Base-by-base conservation (phyloP, 2,329 filamentous ascomycete genomes). In the Fusarium clavum region DNA sequence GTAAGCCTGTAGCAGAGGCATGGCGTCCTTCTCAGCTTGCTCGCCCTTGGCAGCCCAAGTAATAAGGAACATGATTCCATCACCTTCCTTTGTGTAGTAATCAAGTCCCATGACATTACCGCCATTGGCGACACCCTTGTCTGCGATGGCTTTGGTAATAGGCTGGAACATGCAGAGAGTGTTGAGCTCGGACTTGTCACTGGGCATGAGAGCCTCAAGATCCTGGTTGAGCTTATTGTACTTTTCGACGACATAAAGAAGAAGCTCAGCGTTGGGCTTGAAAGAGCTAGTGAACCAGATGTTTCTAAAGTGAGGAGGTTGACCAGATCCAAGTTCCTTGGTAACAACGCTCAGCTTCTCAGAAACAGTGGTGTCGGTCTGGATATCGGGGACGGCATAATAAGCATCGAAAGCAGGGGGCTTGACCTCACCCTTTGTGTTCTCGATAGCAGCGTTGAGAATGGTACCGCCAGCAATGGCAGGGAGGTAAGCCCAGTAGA, bases 211-310 rank as follows among this genome's bases (percentile, higher is more conserved):
- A 6, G 52, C 59, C 59, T 77, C 73, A 3, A 77, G 71, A 13
- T 75, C 64, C 18, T 65, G 41, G 51, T 75, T 76, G 11, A 82
- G 69, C 18, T 67, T 44, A 18, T 76, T 66, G 65, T 79, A 79
- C 53, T 77, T 74, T 1, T 78, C 73, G 2, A 74, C 70, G 8
- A 78, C 77, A 45, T 80, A 79, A 29, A 70, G 60, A 20, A 83
- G 70, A 8, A 81, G 75, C 24, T 75, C 74, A 1, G 75, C 70
- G 48, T 81, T 77, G 57, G 81, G 82, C 53, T 80, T 78, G 65
- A 81, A 77, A 0, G 77, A 70, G 11, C 74, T 58, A 0, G 80
- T 79, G 67, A 79, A 80, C 81, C 81, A 83, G 2, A 75, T 73
- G 46, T 79, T 77, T 43, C 70, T 70, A 60, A 77, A 75, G 18